Evolutionary conservation across 2,329 filamentous ascomycete genomes (phyloP), one percentile per base, ranked within the genome.

Genomic region (Alternaria brassicicola): DNA sequence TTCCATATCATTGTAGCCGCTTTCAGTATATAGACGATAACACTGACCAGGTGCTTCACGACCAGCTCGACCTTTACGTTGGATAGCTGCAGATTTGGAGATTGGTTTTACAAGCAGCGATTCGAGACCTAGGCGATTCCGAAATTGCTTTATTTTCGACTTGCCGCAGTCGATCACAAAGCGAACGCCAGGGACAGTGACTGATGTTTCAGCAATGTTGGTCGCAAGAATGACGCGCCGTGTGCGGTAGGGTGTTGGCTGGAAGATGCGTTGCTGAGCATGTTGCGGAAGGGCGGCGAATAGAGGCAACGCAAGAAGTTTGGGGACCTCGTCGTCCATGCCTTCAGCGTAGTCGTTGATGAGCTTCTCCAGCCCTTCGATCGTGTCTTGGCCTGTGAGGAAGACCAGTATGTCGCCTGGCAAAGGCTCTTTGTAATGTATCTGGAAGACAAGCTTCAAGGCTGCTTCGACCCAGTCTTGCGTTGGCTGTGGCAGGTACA

Each of bases 141-240:
- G 89, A 74, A 93, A 99, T 65, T 96, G 90, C 78, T 97, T 97
- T 64, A 96, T 86, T 75, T 99, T 99, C 8, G 91, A 91, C 71
- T 97, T 97, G 43, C 95, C 95, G 54, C 91, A 91, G 73, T 99
- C 95, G 19, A 99, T 85, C 9, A 99, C 94, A 67, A 90, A 95
- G 4, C 92, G 87, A 6, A 99, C 93, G 2, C 95, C 95, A 0
- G 94, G 90, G 0, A 99, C 93, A 0, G 95, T 99, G 58, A 99
- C 91, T 1, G 95, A 98, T 0, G 95, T 98, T 76, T 99, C 95
- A n/a, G 95, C 95, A 69, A 99, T 98, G 71, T 99, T 99, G 13
- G 95, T 99, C 0, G 93, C 89, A 0, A 99, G 81, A 0, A 99
- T 93, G 12, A 98, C 85, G 73, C 98, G 98, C 41, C 95, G 86